Evolutionary conservation across 345 rosid genomes (phyloP).

Genomic region (Eucalyptus cloeziana): DNA sequence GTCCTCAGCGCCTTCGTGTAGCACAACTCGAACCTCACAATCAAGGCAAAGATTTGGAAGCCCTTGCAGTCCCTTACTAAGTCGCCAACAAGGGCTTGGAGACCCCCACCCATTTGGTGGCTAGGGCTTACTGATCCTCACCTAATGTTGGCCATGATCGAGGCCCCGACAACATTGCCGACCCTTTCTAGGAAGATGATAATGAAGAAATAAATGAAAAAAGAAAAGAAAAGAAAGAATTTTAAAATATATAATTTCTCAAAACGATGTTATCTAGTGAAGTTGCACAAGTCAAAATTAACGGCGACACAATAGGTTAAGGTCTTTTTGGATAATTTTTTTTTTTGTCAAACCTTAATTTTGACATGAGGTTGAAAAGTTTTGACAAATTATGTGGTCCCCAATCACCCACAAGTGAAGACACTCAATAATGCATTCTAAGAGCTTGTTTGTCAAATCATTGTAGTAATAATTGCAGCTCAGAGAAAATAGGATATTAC

Average conservation of each 20-base stretch:
- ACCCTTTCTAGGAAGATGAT: neutral
- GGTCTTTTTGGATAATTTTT: neutral
- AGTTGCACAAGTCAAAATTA: neutral
- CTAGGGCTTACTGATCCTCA: neutral
- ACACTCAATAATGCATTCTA: neutral
- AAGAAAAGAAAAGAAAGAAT: fast-evolving
- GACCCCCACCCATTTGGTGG: neutral
- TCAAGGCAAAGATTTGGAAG: neutral
- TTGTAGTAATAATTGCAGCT: neutral
- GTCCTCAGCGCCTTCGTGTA: neutral
- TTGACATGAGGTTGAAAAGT: neutral
- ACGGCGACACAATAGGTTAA: fast-evolving
- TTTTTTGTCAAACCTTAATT: neutral
- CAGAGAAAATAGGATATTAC: neutral
- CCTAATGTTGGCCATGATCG: neutral
- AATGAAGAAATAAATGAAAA: neutral
- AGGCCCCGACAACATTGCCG: neutral
- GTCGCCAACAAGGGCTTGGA: neutral
- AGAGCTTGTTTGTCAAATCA: neutral
- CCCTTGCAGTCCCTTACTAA: neutral
- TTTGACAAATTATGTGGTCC: neutral
- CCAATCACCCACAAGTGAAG: neutral
- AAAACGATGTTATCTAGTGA: neutral
- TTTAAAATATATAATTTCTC: neutral
- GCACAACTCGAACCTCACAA: neutral